Conservation (phyloP, 176 grass and related monocot genomes). For the Triticum dicoccoides region DNA sequence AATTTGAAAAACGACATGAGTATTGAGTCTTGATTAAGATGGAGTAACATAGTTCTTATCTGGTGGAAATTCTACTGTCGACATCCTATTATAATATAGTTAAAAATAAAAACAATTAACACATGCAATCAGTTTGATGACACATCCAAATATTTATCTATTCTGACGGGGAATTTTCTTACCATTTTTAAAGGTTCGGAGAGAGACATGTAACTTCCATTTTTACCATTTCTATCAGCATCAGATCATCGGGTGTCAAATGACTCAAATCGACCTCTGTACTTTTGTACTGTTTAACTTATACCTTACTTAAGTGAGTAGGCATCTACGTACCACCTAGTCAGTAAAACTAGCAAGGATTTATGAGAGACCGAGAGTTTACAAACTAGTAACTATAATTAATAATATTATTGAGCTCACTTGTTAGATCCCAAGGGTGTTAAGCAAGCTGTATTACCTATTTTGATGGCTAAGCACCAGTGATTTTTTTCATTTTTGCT, state of each 20-base stretch:
- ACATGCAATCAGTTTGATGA: background rate
- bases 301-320: background rate
- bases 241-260: background rate
- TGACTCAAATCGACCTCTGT: background rate
- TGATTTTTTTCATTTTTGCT: background rate
- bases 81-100: background rate
- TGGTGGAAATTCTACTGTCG: background rate
- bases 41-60: background rate
- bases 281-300: conserved; percentile 1
- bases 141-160: background rate
- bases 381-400: background rate
- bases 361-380: background rate
- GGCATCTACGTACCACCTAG: background rate
- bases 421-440: background rate
- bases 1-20: background rate
- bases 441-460: background rate
- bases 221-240: background rate
- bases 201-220: background rate
- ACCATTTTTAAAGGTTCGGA: background rate
- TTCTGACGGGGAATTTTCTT: background rate
- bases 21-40: background rate
- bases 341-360: background rate
- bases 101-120: background rate
- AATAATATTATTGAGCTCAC: background rate
- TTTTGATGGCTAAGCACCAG: background rate